These are phyloP conservation scores for Diaporthe citri DNA, from an alignment of 2,329 filamentous ascomycete species.

Conservation along the genomic window DNA sequence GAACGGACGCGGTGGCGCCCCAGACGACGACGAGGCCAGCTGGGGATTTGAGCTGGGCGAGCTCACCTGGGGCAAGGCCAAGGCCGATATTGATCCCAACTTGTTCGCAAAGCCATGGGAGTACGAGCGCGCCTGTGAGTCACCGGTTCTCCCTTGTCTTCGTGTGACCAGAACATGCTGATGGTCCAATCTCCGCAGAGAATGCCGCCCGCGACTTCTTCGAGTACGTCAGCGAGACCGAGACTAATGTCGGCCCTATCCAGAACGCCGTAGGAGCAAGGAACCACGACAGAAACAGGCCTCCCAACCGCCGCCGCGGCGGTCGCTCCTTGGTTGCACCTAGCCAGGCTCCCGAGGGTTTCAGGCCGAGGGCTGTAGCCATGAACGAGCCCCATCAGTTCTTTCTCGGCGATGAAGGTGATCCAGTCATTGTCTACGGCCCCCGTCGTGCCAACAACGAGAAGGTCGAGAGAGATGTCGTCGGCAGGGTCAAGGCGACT, in stretches of 20 bases:
- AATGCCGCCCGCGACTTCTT: conserved; percentile 36
- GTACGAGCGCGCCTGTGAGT: conserved; percentile 37
- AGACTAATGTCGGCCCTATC: conserved; percentile 34
- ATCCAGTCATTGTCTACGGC: conserved; percentile 11
- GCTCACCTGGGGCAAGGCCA: conserved; percentile 36
- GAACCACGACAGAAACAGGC: background rate
- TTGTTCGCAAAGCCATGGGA: conserved; percentile 37
- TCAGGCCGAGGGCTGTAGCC: background rate
- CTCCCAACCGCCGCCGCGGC: background rate
- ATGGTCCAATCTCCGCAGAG: background rate
- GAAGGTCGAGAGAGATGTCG: background rate
- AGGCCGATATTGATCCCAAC: conserved; percentile 38
- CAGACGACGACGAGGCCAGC: background rate
- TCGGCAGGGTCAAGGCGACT: background rate
- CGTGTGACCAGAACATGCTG: background rate
- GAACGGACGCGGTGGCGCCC: conserved; percentile 31
- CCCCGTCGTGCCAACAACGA: background rate
- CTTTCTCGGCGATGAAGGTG: background rate
- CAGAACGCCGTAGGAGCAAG: conserved; percentile 15
- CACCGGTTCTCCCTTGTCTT: too few relatives aligned
- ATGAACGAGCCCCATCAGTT: background rate
- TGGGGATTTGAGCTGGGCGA: conserved; percentile 35
- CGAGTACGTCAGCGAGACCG: conserved; percentile 37
- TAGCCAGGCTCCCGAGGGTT: background rate
- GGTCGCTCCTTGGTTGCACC: background rate